Percentiles rank a stretch among this genome's conserved stretches.
These are phyloP conservation scores for Umbelopsis isabellina DNA, from an alignment of 192 early-diverging fungal genomes.

Conservation along the genomic window DNA sequence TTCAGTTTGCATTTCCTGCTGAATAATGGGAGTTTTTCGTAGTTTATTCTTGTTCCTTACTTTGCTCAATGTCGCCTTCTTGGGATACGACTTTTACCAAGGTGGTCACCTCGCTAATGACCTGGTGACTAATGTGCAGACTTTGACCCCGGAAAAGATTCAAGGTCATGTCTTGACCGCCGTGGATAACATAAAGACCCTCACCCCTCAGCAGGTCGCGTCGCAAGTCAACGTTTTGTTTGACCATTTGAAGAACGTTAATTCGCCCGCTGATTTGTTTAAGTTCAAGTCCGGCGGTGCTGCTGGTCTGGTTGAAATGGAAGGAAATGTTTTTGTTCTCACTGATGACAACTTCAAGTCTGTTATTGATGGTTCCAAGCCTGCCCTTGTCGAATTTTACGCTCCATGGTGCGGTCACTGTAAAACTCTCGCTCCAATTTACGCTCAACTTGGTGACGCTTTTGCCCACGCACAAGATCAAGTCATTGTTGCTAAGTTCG, in stretches of 20 bases:
- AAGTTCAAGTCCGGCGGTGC: slow-evolving; percentile 17
- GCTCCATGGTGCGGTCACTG: slow-evolving; percentile 92
- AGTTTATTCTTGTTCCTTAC: slow-evolving; percentile 39
- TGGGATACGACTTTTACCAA: slow-evolving; percentile 39
- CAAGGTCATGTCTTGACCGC: slow-evolving; percentile 14
- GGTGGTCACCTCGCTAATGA: slow-evolving; percentile 34
- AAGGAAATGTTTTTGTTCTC: slow-evolving; percentile 56
- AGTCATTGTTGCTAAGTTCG: slow-evolving; percentile 89
- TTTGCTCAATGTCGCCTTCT: slow-evolving; percentile 32
- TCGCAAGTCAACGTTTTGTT: slow-evolving; percentile 30
- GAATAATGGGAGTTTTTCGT: slow-evolving; percentile 38
- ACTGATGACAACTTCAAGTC: slow-evolving; percentile 63
- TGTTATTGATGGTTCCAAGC: slow-evolving; percentile 72
- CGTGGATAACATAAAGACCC: slow-evolving; percentile 23
- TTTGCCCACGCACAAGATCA: slow-evolving; percentile 72
- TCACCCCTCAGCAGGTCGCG: slow-evolving; percentile 34
- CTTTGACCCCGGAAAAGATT: slow-evolving; percentile 37
- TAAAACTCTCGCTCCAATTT: slow-evolving; percentile 71
- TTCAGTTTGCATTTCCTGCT: slow-evolving; percentile 12
- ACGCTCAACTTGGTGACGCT: slow-evolving; percentile 79
- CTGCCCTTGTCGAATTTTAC: slow-evolving; percentile 86
- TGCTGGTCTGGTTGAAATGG: slow-evolving; percentile 7
- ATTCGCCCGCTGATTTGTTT: slow-evolving; percentile 31
- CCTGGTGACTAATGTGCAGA: slow-evolving; percentile 36
- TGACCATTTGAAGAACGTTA: slow-evolving; percentile 39